Evolutionary conservation across 1,139 yeast species (phyloP).

Genomic region (Zygoascus sp.): DNA sequence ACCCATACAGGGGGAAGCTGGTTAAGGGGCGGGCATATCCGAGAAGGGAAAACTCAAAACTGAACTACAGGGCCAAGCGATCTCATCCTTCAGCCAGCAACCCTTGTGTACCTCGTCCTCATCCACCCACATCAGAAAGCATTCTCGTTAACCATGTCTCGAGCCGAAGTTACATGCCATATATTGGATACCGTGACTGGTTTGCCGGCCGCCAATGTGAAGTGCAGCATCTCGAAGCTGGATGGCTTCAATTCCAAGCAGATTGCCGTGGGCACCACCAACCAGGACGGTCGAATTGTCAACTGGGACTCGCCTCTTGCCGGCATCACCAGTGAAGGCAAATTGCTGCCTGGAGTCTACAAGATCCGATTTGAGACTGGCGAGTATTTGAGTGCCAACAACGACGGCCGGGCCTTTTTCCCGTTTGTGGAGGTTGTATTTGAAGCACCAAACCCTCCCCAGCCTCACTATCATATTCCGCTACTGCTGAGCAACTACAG

Average conservation of each 20-base stretch:
- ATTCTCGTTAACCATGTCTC: no score
- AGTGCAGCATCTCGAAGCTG: slow-evolving; percentile 32
- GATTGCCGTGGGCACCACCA: slow-evolving; percentile 59
- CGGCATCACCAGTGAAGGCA: slow-evolving; percentile 38
- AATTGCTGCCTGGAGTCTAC: slow-evolving; percentile 52
- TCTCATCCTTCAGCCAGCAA: background rate
- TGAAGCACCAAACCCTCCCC: slow-evolving; percentile 60
- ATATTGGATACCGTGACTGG: slow-evolving; percentile 82
- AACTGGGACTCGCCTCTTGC: slow-evolving; percentile 48
- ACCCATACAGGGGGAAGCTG: background rate
- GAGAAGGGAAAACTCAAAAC: background rate
- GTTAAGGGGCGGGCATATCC: background rate
- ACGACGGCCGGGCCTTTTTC: slow-evolving; percentile 48
- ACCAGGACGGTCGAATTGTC: slow-evolving; percentile 71
- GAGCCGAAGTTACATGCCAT: slow-evolving; percentile 64
- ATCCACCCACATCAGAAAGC: background rate
- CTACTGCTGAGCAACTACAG: slow-evolving; percentile 75
- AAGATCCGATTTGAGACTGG: slow-evolving; percentile 73
- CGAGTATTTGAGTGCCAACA: slow-evolving; percentile 48
- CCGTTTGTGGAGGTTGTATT: slow-evolving; percentile 80
- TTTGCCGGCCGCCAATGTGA: slow-evolving; percentile 65
- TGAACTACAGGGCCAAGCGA: background rate
- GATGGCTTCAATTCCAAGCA: slow-evolving; percentile 27
- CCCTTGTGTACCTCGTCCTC: background rate
- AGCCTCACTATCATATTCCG: slow-evolving; percentile 83